Percentiles rank a stretch among this genome's conserved stretches.
Evolutionary conservation across 306 rosid species (phyloP).

Genomic region (Fagus crenata): DNA sequence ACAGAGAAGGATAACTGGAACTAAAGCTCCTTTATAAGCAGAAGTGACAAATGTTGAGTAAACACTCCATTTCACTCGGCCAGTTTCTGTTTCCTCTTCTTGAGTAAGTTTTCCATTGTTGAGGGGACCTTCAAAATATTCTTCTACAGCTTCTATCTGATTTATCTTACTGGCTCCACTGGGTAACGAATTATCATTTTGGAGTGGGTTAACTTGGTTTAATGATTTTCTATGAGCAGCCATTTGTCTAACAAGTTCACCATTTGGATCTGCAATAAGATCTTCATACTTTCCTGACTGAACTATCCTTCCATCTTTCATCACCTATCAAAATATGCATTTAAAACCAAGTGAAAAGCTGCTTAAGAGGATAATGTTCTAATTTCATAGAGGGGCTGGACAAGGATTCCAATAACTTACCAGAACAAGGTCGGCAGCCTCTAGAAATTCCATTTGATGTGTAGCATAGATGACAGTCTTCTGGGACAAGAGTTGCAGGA

Average conservation of each 20-base stretch:
- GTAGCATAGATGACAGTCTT: slow-evolving; percentile 91
- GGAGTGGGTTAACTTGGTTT: slow-evolving; percentile 54
- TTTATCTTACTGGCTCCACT: slow-evolving; percentile 40
- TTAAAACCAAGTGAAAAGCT: neutral
- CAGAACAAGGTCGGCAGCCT: slow-evolving; percentile 74
- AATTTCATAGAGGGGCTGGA: slow-evolving; percentile 2
- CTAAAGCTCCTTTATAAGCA: slow-evolving; percentile 77
- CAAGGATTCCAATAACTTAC: slow-evolving; percentile 42
- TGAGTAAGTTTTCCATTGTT: slow-evolving; percentile 35
- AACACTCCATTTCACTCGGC: slow-evolving; percentile 85
- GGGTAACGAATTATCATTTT: slow-evolving; percentile 37
- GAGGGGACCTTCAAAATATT: slow-evolving; percentile 33
- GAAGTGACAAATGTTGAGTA: slow-evolving; percentile 74
- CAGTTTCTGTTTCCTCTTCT: slow-evolving; percentile 77
- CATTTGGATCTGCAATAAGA: slow-evolving; percentile 49
- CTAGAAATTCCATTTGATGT: slow-evolving; percentile 85
- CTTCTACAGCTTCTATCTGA: slow-evolving; percentile 60
- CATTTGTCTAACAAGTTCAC: slow-evolving; percentile 79
- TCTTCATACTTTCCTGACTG: slow-evolving; percentile 72
- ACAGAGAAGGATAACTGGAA: slow-evolving; percentile 81
- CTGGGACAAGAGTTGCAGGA: slow-evolving; percentile 60
- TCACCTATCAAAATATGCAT: slow-evolving; percentile 48
- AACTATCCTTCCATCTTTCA: slow-evolving; percentile 71
- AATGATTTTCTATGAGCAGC: slow-evolving; percentile 73
- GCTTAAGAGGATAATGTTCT: neutral